Base-by-base conservation (phyloP, 108 stramenopile genomes). In the Cyclotella baltica region DNA sequence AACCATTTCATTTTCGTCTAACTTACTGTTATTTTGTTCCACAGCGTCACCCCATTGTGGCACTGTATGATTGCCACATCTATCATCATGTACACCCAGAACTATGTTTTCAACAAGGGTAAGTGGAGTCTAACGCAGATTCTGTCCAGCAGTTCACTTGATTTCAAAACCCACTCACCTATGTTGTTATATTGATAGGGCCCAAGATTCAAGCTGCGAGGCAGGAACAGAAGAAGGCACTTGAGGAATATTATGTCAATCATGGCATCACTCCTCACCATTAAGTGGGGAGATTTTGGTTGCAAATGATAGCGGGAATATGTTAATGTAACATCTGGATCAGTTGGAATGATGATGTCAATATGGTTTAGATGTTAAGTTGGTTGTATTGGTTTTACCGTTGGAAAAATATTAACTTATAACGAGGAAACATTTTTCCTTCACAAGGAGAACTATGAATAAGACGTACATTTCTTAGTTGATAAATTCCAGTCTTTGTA, bases 21-120 rank as follows among this genome's bases (percentile, higher is more conserved):
- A n/a, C 38, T 4, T 20, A 1, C 9, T 62, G 36, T 36, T 10
- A 3, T 23, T 71, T 65, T 74, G 23, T 35, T 67, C 47, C 58
- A 22, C 43, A 83, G 86, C 56, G 72, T 72, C 67, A 85, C 72
- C 62, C 87, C 87, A 18, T 70, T 88, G 72, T 88, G 87, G 87
- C 87, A 88, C 71, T 77, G 83, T 52, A 88, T 88, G 87, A 80
- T 86, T 56, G 80, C 80, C 43, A 83, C 85, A 2, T 86, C 85
- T 33, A 74, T 81, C 65, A 75, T 85, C 75, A 88, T 88, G 87
- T 88, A 88, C 78, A 84, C 87, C 22, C 73, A 83, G 57, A 85
- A 76, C 47, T 88, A 88, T 55, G 40, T 83, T 48, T 76, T 76
- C 56, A 76, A 84, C 82, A 83, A 88, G 67, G 73, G 87, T 88